Conservation (phyloP, 768 basidiomycete species). For the Hygrocybe punicea region DNA sequence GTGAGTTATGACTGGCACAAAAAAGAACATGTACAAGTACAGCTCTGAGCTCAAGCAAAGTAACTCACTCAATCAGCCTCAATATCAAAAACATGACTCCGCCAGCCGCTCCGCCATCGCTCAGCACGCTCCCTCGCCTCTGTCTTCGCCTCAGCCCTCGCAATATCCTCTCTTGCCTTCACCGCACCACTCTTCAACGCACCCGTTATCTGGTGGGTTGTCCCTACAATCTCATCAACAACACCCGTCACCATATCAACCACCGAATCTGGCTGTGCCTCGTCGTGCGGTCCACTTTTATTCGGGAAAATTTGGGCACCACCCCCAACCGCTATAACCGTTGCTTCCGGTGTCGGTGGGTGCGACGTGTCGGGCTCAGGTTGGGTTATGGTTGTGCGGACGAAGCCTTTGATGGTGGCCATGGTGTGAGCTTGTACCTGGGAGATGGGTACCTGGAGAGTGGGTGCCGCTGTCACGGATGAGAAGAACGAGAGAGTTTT, state of each 20-base stretch:
- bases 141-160: conserved; percentile 26
- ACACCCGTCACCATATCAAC: conserved; percentile 57
- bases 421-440: conserved; percentile 10
- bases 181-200: conserved; percentile 17
- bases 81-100: conserved; percentile 37
- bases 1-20: too few species aligned
- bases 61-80: background rate
- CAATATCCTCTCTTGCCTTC: conserved; percentile 17
- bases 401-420: conserved; percentile 29
- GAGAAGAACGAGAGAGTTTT: conserved; percentile 19
- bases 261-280: conserved; percentile 38
- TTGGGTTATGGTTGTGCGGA: conserved; percentile 26
- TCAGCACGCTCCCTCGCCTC: conserved; percentile 22
- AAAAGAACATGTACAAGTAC: too few species aligned
- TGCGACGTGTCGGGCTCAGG: conserved; percentile 6
- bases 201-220: conserved; percentile 16
- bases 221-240: conserved; percentile 56
- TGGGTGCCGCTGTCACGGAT: background rate
- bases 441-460: background rate
- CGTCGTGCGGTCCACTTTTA: conserved; percentile 37
- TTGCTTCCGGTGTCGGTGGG: conserved; percentile 16
- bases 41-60: too few species aligned
- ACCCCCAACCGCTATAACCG: conserved; percentile 35
- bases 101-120: conserved; percentile 25
- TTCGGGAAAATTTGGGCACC: conserved; percentile 37